phyloP scores from a whole-genome alignment of 805 yeast species.

The Kuraishia molischiana region DNA sequence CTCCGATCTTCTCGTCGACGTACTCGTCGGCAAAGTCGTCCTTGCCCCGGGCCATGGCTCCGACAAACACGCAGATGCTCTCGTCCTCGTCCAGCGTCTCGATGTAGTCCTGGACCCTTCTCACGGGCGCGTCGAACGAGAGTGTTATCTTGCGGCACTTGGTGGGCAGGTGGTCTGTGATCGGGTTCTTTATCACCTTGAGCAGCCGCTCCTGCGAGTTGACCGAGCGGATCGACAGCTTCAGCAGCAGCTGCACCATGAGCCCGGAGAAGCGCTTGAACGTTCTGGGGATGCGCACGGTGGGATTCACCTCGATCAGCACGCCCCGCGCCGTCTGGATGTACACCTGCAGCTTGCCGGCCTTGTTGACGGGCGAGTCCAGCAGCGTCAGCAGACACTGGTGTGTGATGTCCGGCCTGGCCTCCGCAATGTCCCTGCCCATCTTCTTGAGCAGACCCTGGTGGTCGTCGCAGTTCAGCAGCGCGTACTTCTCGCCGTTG shows the following conservation, averaged over 20 bases:
- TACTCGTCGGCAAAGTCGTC: constrained; percentile 96
- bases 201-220: constrained; percentile 91
- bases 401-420: constrained; percentile 98
- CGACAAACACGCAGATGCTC: constrained; percentile 95
- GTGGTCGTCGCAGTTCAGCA: constrained; percentile 96
- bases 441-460: constrained; percentile 90
- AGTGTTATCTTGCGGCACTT: constrained; percentile 91
- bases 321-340: constrained; percentile 95
- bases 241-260: constrained; percentile 94
- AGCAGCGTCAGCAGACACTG: constrained; percentile 90
- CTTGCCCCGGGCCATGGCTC: constrained; percentile 98
- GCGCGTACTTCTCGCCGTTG: constrained; percentile 84
- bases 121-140: constrained; percentile 84
- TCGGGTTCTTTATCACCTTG: constrained; percentile 93
- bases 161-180: constrained; percentile 92
- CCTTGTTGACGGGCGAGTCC: constrained; percentile 97
- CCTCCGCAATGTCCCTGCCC: constrained; percentile 97
- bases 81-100: constrained; percentile 73
- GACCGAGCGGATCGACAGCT: constrained; percentile 86
- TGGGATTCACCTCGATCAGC: constrained; percentile 89
- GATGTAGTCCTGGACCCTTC: constrained; percentile 83
- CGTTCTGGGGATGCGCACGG: constrained; percentile 95
- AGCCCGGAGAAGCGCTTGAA: constrained; percentile 95
- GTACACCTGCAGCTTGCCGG: constrained; percentile 93
- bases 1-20: constrained; percentile 93